Evolutionary conservation across 1,284 basidiomycete genomes (phyloP), one percentile per base, ranked within the genome.

Genomic region (Coniferiporia weirii): DNA sequence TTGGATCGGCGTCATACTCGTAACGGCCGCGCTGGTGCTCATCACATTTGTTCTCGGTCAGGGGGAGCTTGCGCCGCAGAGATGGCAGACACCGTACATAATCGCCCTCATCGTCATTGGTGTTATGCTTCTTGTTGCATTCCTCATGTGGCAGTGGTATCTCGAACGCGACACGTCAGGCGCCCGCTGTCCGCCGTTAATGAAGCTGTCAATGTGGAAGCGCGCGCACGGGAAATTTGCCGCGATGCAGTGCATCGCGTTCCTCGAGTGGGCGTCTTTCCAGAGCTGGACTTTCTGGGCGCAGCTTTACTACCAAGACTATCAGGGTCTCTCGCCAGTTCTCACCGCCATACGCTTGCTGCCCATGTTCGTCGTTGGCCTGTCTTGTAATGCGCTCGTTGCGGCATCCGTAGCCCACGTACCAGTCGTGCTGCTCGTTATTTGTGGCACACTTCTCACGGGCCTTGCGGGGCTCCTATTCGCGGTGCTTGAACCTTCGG

Each of bases 41-140:
- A 77, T 96, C 63, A 80, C 90, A 10, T 95, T 95, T 66, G 83
- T 86, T 0, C 79, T 96, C 1, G 85, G 86, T 49, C 84, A 92
- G 66, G 92, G 88, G 1, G 80, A 83, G 48, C 73, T 80, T 8
- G 90, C 88, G 0, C 79, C 85, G 0, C 64, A 85, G 10, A 80
- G 84, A n/a, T 95, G 91, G 91, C 75, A 70, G 53, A 91, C 89
- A 0, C 74, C 79, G 9, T 92, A 84, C 69, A 82, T 85, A 61
- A 79, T 85, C 58, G 79, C 79, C 0, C 74, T 90, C 10, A 75
- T 94, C 12, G 75, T 90, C 47, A 63, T 87, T 34, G 84, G 88
- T 15, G 71, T 89, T 3, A 1, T 86, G 12, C 67, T 91, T 15
- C 65, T 90, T 13, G 73, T 69, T 1, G 65, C 73, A 1, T 94